Evolutionary conservation across 202 grass and related monocot species (phyloP), one percentile per base, ranked within the genome.

Genomic region (Zoysia matrella): DNA sequence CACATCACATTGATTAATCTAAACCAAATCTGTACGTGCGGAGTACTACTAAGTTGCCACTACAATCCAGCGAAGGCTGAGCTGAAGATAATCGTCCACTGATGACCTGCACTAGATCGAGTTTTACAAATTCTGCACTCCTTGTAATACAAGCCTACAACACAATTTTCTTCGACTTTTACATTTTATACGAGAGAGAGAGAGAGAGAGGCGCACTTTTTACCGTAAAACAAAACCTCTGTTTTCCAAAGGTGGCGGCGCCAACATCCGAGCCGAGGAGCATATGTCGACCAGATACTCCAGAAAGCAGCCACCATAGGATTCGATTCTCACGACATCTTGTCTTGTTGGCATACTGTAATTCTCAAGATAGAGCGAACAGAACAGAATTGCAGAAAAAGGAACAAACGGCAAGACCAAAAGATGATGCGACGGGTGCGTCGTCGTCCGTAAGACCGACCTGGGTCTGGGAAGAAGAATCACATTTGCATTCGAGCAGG

Each of bases 1-100:
- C 86, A 84, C 76, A 84, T 80, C 65, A 89, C 12, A 63, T 43
- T 86, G 13, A 71, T 90, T 65, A 71, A 75, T 90, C 69, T 45
- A 10, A 80, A 74, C 9, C 64, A 51, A 30, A 56, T 15, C 52
- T 10, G 44, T 66, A 41, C 60, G 47, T 68, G n/a, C 30, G 15
- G 16, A 58, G 56, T 58, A 58, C n/a, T 77, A 50, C 51, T 81
- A 46, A 68, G 52, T 75, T 47, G 56, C 50, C 47, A 13, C 50
- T 61, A 22, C 8, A 16, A 16, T 63, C 44, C 22, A 83, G 74
- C 50, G 50, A 86, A 74, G 41, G 47, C 15, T 53, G 54, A 1
- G 30, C 30, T 36, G 30, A 36, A 1, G 30, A 36, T 36, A 36
- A 36, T 36, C 30, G 30, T 36, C 30, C 30, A 36, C 30, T 36